Evolutionary conservation across 805 yeast genomes (phyloP).

Genomic region (Candida yuanshanica): DNA sequence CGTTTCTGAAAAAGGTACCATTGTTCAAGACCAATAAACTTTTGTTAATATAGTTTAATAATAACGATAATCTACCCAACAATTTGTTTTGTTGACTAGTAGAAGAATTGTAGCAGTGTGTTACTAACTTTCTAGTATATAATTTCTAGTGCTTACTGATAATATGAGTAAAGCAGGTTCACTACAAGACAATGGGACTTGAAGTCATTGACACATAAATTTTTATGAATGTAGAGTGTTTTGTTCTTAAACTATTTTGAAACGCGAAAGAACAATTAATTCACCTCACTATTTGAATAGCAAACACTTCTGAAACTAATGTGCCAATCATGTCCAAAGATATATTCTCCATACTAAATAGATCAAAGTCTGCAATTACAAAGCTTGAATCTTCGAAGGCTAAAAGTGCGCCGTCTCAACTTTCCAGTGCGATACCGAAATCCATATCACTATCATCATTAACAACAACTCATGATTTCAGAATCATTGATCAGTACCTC

Average conservation of each 20-base stretch:
- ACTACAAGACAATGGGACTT: too few species aligned
- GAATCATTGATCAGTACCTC: background rate
- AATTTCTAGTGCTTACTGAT: background rate
- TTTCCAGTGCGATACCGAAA: background rate
- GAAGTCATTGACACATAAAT: too few species aligned
- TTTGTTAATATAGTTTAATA: constrained; percentile 7
- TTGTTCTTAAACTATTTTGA: too few species aligned
- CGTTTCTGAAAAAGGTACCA: constrained; percentile 91
- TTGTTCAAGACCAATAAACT: constrained; percentile 55
- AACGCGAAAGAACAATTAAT: too few species aligned
- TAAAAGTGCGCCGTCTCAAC: background rate
- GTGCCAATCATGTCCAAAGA: background rate
- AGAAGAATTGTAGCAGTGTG: background rate
- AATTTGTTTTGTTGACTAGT: constrained; percentile 8
- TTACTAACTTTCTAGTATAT: background rate
- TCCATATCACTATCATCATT: background rate
- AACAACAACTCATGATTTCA: background rate
- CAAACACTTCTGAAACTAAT: too few species aligned
- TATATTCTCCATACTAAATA: background rate
- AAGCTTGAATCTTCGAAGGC: background rate
- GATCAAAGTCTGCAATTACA: background rate
- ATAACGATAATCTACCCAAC: constrained; percentile 6
- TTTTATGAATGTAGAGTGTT: too few species aligned
- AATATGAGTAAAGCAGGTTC: too few species aligned
- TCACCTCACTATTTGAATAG: too few species aligned